phyloP scores from a whole-genome alignment of 495 filamentous ascomycete species.

The Penicillium crystallinum region DNA sequence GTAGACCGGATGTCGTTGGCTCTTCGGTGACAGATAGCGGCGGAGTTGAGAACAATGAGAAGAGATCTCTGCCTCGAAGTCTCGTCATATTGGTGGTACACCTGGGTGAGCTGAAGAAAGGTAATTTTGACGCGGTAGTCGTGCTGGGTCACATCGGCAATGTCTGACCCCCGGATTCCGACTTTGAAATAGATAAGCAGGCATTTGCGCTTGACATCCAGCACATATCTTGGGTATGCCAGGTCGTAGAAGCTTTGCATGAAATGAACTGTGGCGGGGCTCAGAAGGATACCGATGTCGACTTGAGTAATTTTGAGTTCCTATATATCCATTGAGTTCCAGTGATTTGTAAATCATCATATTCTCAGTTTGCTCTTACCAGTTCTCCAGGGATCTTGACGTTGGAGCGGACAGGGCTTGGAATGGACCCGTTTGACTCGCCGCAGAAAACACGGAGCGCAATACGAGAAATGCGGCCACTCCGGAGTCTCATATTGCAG shows the following conservation, averaged over 20 bases:
- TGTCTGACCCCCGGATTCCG: background rate
- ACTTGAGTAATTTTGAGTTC: constrained; percentile 25
- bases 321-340: constrained; percentile 9
- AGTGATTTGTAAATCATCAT: background rate
- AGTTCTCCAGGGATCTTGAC: constrained; percentile 26
- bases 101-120: constrained; percentile 54
- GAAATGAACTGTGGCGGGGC: constrained; percentile 23
- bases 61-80: constrained; percentile 36
- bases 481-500: constrained; percentile 24
- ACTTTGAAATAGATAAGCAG: constrained; percentile 27
- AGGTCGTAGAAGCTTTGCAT: constrained; percentile 24
- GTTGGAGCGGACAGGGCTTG: constrained; percentile 25
- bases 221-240: constrained; percentile 8
- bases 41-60: constrained; percentile 56
- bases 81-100: constrained; percentile 43
- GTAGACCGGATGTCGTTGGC: constrained; percentile 32
- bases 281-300: constrained; percentile 29
- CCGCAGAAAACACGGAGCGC: background rate
- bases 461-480: constrained; percentile 4
- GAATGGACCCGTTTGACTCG: constrained; percentile 5
- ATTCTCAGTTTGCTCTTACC: constrained; percentile 18
- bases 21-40: constrained; percentile 62
- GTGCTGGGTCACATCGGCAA: constrained; percentile 8
- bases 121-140: constrained; percentile 55
- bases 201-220: constrained; percentile 26